Base-by-base conservation (phyloP, 2,329 filamentous ascomycete species). In the Phymatotrichopsis omnivora region DNA sequence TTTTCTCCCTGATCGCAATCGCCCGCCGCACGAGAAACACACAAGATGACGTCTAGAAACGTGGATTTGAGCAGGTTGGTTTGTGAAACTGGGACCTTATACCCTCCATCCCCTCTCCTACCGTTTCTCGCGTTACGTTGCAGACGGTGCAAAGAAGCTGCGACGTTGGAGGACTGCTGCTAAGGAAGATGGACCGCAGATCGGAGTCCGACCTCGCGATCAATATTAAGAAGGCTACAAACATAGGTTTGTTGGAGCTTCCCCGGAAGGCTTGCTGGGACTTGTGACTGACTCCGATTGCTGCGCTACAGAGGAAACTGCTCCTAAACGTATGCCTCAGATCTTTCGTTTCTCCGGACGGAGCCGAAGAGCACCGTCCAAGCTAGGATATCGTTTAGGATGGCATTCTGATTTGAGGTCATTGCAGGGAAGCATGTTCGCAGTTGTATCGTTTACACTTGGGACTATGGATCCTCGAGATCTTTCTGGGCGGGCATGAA, bases 401-500 rank as follows among this genome's bases (percentile, higher is more conserved):
- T n/a, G n/a, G n/a, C n/a, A n/a, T n/a, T n/a, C n/a, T 29, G 19
- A 43, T 34, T 37, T 23, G 25, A 16, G 22, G 7, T 17, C n/a
- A 45, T 33, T 33, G 28, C 60, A 75, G 75, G 75, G 51, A 98
- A 98, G 68, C 91, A 98, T 82, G 91, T 98, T 47, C 84, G 91
- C 62, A 86, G 83, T 65, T 93, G 85, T 63, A 98, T 98, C 60
- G 89, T 98, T 34, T 96, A 96, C 66, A 96, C 89, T 48, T 98
- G 91, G 91, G 91, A 98, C 67, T 86, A 98, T 70, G 93, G 93
- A 69, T 93, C 82, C 55, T 93, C 87, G 31, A 74, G 78, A 62
- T 85, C 87, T 62, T 98, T 98, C 65, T 98, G 91, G 91, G 78
- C 85, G 46, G 89, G 87, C 63, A 93, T 98, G 75, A 98, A 98